These are phyloP conservation scores for Zasmidium cellare DNA, from an alignment of 2,329 filamentous ascomycete species.

Conservation along the genomic window DNA sequence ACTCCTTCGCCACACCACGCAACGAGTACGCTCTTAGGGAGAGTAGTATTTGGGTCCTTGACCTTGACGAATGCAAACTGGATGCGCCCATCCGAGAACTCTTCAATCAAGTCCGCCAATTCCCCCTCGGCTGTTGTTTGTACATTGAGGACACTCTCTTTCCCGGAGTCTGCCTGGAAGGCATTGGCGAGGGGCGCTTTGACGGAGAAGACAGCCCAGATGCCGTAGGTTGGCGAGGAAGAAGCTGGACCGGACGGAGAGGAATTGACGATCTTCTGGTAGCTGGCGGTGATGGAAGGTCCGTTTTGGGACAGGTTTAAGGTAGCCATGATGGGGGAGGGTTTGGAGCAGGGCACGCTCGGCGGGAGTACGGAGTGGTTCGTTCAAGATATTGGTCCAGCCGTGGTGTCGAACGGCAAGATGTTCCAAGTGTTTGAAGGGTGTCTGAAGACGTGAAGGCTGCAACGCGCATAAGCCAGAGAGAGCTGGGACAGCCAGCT, in stretches of 20 bases:
- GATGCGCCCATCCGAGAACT: slow-evolving; percentile 93
- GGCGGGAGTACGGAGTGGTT: background rate
- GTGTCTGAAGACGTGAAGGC: background rate
- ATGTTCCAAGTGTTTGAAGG: background rate
- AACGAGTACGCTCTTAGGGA: slow-evolving; percentile 91
- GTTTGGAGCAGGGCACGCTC: background rate
- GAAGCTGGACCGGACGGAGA: slow-evolving; percentile 57
- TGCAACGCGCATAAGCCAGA: background rate
- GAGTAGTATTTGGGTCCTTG: slow-evolving; percentile 85
- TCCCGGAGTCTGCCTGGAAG: slow-evolving; percentile 80
- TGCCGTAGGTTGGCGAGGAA: slow-evolving; percentile 77
- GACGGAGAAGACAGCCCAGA: slow-evolving; percentile 94
- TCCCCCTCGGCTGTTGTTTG: slow-evolving; percentile 93
- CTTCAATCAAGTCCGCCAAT: slow-evolving; percentile 83
- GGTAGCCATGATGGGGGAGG: slow-evolving; percentile 66
- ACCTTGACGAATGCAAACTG: slow-evolving; percentile 97
- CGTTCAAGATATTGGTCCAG: background rate
- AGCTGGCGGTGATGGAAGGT: slow-evolving; percentile 56
- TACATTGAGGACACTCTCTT: slow-evolving; percentile 94
- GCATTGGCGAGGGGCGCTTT: slow-evolving; percentile 89
- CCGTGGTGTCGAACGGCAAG: background rate
- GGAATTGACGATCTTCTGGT: slow-evolving; percentile 66
- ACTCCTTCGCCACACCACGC: slow-evolving; percentile 98
- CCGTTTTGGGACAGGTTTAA: slow-evolving; percentile 57
- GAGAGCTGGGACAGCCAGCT: background rate